Evolutionary conservation across 139 green algal species (phyloP), one percentile per base, ranked within the genome.

Genomic region (Zygnema circumcarinatum): DNA sequence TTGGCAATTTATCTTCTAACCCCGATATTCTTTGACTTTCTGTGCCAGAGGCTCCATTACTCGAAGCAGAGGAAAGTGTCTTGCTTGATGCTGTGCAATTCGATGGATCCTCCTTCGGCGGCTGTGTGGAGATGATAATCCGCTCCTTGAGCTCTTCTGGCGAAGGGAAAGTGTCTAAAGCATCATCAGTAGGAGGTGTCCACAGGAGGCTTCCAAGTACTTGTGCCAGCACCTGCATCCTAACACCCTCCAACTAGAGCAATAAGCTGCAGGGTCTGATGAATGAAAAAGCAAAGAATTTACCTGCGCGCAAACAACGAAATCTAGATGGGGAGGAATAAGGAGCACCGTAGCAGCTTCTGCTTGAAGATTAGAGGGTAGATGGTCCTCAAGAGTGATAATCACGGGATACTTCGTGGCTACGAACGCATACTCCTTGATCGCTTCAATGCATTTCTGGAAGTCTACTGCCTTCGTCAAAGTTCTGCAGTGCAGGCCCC

Each of bases 361-460:
- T 76, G 40, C 76, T 67, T 89, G 84, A 31, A 89, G 84, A 1
- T 25, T 20, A 32, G 53, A 35, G 2, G 85, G 38, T 29, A 90
- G 56, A 75, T 90, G 86, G 72, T 90, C 73, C 42, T 90, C 86
- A 21, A 90, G 56, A 1, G 86, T 90, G 41, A 90, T 83, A 62
- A 90, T 89, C 31, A 90, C 86, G 21, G 86, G 86, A 81, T 90
- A 90, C 29, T 73, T 31, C 21, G 80, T 81, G 38, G 81, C 47
- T 22, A 35, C 79, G 32, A 90, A 90, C 32, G 86, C 86, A 32
- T 90, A 33, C 69, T 90, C 86, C 53, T 73, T 68, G 3, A 90
- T 89, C 1, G 86, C 86, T 2, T 3, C 21, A 36, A 90, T 82
- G 76, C 85, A 90, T 20, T 54, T 29, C 62, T 16, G 25, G 81